A percentile compares a stretch with the other conserved stretches of the same genome.
phyloP scores from a whole-genome alignment of 805 yeast species.

The Lachancea lanzarotensis region DNA sequence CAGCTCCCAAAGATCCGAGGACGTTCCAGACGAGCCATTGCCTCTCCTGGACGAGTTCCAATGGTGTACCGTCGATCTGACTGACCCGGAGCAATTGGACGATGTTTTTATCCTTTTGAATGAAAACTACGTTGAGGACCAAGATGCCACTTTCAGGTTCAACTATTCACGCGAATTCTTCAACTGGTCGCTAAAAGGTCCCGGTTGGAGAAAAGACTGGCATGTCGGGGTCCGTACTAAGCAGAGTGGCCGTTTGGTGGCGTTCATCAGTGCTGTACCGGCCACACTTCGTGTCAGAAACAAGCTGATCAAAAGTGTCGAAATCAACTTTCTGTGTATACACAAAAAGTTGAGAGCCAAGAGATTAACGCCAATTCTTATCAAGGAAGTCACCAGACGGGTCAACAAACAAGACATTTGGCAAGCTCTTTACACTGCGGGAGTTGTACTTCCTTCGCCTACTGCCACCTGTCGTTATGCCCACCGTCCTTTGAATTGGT shows the following conservation, averaged over 20 bases:
- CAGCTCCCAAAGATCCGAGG: constrained; percentile 54
- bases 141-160: constrained; percentile 86
- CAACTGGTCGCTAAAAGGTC: constrained; percentile 90
- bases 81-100: constrained; percentile 47
- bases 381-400: constrained; percentile 89
- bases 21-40: constrained; percentile 63
- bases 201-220: constrained; percentile 89
- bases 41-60: constrained; percentile 76
- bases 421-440: constrained; percentile 96
- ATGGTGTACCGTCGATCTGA: constrained; percentile 76
- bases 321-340: constrained; percentile 88
- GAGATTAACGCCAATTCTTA: constrained; percentile 88
- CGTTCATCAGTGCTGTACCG: constrained; percentile 90
- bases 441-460: constrained; percentile 88
- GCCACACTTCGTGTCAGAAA: constrained; percentile 56
- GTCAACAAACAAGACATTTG: constrained; percentile 79
- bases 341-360: constrained; percentile 92
- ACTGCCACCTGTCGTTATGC: constrained; percentile 81
- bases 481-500: constrained; percentile 93
- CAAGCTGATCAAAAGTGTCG: constrained; percentile 57
- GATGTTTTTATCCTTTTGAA: constrained; percentile 76
- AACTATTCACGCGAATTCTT: constrained; percentile 78
- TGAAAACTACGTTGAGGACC: constrained; percentile 92
- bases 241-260: constrained; percentile 69
- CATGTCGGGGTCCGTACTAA: constrained; percentile 88